These are phyloP conservation scores for Xylariaceae sp. DNA, from an alignment of 2,329 filamentous ascomycete genomes.

Conservation along the genomic window DNA sequence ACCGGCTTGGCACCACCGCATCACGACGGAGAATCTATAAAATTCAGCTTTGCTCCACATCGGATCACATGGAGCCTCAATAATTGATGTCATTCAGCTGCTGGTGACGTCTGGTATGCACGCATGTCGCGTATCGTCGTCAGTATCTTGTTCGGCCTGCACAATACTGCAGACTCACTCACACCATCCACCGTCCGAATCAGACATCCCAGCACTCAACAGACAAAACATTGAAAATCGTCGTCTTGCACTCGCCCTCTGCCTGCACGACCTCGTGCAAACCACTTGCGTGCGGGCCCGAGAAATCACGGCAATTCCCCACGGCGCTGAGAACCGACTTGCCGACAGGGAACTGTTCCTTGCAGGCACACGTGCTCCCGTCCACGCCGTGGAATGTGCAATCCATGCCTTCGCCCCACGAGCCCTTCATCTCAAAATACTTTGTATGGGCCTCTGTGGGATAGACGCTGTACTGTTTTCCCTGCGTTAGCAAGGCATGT, in stretches of 20 bases:
- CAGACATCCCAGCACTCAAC: constrained; percentile 16
- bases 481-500: neutral
- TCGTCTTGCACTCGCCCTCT: constrained; percentile 16
- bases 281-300: constrained; percentile 14
- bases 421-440: constrained; percentile 19
- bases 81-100: too few species aligned
- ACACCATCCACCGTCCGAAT: neutral
- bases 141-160: neutral
- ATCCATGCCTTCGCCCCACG: constrained; percentile 12
- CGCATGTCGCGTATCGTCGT: neutral
- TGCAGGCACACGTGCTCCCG: constrained; percentile 10
- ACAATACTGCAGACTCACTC: neutral
- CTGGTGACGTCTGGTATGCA: too few species aligned
- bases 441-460: constrained; percentile 11
- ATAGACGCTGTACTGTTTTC: constrained; percentile 14
- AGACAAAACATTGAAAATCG: constrained; percentile 15
- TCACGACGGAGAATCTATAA: too few species aligned
- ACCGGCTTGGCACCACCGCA: too few species aligned
- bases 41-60: too few species aligned
- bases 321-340: constrained; percentile 15
- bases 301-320: constrained; percentile 13
- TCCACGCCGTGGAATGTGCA: constrained; percentile 14
- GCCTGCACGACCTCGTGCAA: constrained; percentile 5
- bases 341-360: constrained; percentile 15
- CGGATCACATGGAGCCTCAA: too few species aligned